These are phyloP conservation scores for Metarhizium guizhouense DNA, from an alignment of 2,329 filamentous ascomycete genomes.

Conservation along the genomic window DNA sequence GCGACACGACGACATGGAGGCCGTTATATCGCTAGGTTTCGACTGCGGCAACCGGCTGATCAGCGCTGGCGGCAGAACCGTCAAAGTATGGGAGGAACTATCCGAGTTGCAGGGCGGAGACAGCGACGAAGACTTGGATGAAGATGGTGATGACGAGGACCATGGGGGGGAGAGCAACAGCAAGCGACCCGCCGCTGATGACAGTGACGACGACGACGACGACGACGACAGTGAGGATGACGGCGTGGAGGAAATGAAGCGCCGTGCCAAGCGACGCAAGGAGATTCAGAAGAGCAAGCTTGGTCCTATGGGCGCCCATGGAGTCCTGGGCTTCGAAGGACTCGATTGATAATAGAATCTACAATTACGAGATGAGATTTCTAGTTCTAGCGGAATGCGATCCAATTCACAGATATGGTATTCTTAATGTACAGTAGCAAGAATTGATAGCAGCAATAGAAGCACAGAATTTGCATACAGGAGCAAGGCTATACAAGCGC, in stretches of 20 bases:
- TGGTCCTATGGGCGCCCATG: conserved; percentile 41
- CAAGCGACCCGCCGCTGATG: conserved; percentile 39
- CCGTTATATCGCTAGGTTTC: conserved; percentile 72
- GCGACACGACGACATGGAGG: conserved; percentile 78
- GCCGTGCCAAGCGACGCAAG: conserved; percentile 35
- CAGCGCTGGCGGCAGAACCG: conserved; percentile 72
- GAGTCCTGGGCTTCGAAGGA: conserved; percentile 40
- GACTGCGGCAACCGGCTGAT: conserved; percentile 82
- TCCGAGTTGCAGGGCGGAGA: conserved; percentile 38
- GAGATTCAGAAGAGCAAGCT: conserved; percentile 32
- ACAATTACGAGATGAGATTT: neutral
- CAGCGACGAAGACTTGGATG: conserved; percentile 38
- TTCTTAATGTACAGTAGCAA: neutral
- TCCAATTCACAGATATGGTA: neutral
- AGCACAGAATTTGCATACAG: no score
- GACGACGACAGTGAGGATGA: conserved; percentile 22
- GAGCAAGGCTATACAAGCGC: no score
- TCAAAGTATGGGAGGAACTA: conserved; percentile 91
- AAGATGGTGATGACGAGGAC: conserved; percentile 29
- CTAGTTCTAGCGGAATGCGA: neutral
- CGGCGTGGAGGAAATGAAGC: conserved; percentile 31
- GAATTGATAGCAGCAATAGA: no score
- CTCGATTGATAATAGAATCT: conserved; percentile 25
- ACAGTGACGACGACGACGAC: conserved; percentile 39
- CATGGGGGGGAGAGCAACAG: conserved; percentile 29